These are phyloP conservation scores for Citeromyces siamensis DNA, from an alignment of 1,139 yeast genomes.

Conservation along the genomic window DNA sequence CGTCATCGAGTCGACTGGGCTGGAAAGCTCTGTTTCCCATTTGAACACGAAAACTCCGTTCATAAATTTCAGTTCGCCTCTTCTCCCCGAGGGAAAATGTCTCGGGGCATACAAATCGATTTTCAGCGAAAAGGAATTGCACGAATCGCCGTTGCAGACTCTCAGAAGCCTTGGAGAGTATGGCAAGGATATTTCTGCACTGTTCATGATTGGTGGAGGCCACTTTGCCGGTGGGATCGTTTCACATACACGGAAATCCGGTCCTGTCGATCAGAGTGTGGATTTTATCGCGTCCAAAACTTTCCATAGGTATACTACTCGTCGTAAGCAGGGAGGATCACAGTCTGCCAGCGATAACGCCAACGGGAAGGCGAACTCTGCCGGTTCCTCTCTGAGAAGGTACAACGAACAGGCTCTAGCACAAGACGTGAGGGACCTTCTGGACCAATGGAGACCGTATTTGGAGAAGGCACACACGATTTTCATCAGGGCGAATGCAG, in stretches of 20 bases:
- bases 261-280: slow-evolving; percentile 49
- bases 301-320: slow-evolving; percentile 88
- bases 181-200: slow-evolving; percentile 39
- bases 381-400: slow-evolving; percentile 85
- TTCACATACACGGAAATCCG: slow-evolving; percentile 49
- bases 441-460: slow-evolving; percentile 51
- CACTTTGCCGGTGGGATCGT: slow-evolving; percentile 95
- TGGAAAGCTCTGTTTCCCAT: slow-evolving; percentile 29
- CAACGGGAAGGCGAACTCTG: slow-evolving; percentile 91
- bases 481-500: slow-evolving; percentile 79
- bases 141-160: slow-evolving; percentile 28
- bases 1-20: slow-evolving; percentile 20
- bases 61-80: slow-evolving; percentile 36
- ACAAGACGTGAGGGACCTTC: slow-evolving; percentile 59
- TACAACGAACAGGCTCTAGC: slow-evolving; percentile 79
- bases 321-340: slow-evolving; percentile 97
- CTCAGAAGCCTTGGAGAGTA: slow-evolving; percentile 21
- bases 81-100: slow-evolving; percentile 32
- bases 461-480: slow-evolving; percentile 52
- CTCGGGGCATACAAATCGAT: slow-evolving; percentile 63
- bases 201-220: slow-evolving; percentile 95
- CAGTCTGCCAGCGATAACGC: slow-evolving; percentile 90
- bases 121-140: slow-evolving; percentile 27
- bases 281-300: slow-evolving; percentile 68
- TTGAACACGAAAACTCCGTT: slow-evolving; percentile 56